Base-by-base conservation (phyloP, 2,329 filamentous ascomycete species). In the Zelopaecilomyces penicillatus region DNA sequence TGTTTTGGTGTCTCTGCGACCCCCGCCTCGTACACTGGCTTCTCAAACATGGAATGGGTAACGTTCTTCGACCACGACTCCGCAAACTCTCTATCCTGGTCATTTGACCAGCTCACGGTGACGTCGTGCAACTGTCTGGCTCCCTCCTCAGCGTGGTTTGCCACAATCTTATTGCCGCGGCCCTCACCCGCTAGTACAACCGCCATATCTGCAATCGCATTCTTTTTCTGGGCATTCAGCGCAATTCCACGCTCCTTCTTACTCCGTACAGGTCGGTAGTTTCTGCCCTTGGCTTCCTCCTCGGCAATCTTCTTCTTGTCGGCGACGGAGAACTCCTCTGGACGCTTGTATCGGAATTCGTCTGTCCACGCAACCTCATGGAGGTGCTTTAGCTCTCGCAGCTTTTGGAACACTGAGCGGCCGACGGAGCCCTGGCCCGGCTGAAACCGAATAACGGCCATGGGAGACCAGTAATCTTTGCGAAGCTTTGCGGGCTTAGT, bases 401-500 rank as follows among this genome's bases (percentile, higher is more conserved):
- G 69, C 58, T 76, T 79, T 54, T 80, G 76, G 63, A 70, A 83
- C 37, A 78, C 75, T 42, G 70, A 75, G 30, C 74, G 75, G 27
- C 82, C 81, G 10, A 80, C 66, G 28, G 65, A 58, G 47, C 73
- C 74, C 34, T 68, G 63, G 37, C 73, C 75, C 37, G 63, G 48
- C 37, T 72, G 71, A 58, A 85, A 80, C 56, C 73, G 65, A 49
- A 85, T 75, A 50, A 73, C 64, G 41, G 78, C 79, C 55, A 84
- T 65, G 5, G 77, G 76, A 31, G 67, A 65, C 81, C 82, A 85
- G 64, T 80, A 77, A 65, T 85, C 82, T 62, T 80, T 82, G 47
- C 82, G 78, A 34, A 85, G 66, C 55, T 76, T 78, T 43, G 73
- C 60, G 2, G 80, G 80, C 52, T 77, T 75, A 39, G 76, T 72